Evolutionary conservation across 2,329 filamentous ascomycete species (phyloP), one percentile per base, ranked within the genome.

Genomic region (Aspergillus fumigatiaffinis): DNA sequence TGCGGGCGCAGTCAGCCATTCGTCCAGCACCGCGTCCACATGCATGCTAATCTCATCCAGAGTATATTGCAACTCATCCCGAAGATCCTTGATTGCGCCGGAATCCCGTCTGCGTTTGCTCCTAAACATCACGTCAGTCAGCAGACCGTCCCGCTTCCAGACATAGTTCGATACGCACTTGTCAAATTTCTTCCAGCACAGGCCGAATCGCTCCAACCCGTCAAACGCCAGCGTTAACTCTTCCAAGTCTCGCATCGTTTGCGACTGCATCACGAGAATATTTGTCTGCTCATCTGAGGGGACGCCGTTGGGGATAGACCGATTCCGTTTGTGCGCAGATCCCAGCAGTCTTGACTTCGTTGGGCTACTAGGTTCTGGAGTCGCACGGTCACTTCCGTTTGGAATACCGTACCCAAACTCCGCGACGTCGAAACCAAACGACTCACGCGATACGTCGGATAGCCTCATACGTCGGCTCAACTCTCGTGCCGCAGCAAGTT

Each of bases 171-270:
- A 46, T 6, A 69, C 76, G 63, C 66, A 78, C 77, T 72, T 70
- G 51, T 76, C 73, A 48, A 74, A 65, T 52, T 73, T 69, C 49
- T 82, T 78, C 55, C 81, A 82, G 51, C 83, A 68, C 0, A 83
- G 81, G 14, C 84, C 83, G 58, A 89, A 84, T 1, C 83, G 85
- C 71, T 92, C 88, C 63, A 92, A 79, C 23, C 80, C 79, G 70
- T 91, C 87, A 46, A 92, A 79, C 3, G 82, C 84, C 52, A 81
- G 80, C 48, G 88, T 82, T 28, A 92, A 77, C 56, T 80, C 79
- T 73, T 92, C 89, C 50, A 92, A 78, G 63, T 91, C 87, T 60
- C 83, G 83, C 72, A 86, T 87, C 50, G 82, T 85, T 55, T 83
- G 81, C 5, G 87, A 86, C 58, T 87, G 79, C 52, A 66, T 66